Evolutionary conservation across 768 basidiomycete genomes (phyloP).

Genomic region (Termitomyces sp.): DNA sequence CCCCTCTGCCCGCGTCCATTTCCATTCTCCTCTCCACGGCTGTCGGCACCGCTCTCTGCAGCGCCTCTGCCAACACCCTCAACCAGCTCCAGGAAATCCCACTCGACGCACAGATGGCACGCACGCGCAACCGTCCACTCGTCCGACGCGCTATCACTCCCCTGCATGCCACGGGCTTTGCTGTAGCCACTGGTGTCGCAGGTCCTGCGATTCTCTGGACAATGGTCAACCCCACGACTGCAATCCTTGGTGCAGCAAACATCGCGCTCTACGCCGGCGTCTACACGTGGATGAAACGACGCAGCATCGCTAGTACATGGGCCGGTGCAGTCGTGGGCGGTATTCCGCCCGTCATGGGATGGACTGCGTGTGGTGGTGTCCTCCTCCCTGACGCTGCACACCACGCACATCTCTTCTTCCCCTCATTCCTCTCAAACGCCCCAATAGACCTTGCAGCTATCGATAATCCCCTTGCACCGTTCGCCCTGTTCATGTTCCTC

Average conservation of each 20-base stretch:
- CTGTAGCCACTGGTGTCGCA: conserved; percentile 66
- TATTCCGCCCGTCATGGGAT: conserved; percentile 95
- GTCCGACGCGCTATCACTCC: conserved; percentile 84
- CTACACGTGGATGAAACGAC: conserved; percentile 93
- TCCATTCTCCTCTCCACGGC: conserved; percentile 87
- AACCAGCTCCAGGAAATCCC: conserved; percentile 96
- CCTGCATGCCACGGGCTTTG: conserved; percentile 82
- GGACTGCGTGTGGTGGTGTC: conserved; percentile 90
- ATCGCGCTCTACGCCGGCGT: conserved; percentile 87
- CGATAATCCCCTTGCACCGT: conserved; percentile 80
- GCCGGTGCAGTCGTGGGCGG: conserved; percentile 91
- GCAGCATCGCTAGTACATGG: conserved; percentile 86
- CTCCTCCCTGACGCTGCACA: conserved; percentile 64
- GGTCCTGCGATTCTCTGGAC: conserved; percentile 79
- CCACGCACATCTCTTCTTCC: conserved; percentile 60
- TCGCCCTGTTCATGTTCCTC: conserved; percentile 79
- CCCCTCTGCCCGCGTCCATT: conserved; percentile 80
- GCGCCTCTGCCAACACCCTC: conserved; percentile 89
- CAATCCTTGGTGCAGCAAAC: conserved; percentile 78
- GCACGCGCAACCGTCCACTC: conserved; percentile 86
- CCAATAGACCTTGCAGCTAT: conserved; percentile 47
- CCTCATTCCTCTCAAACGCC: conserved; percentile 24
- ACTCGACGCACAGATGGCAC: conserved; percentile 94
- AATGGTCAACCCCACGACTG: conserved; percentile 86
- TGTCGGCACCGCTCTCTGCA: conserved; percentile 85